These are phyloP conservation scores for Penicillium rolfsii DNA, from an alignment of 2,329 filamentous ascomycete species.

Conservation along the genomic window DNA sequence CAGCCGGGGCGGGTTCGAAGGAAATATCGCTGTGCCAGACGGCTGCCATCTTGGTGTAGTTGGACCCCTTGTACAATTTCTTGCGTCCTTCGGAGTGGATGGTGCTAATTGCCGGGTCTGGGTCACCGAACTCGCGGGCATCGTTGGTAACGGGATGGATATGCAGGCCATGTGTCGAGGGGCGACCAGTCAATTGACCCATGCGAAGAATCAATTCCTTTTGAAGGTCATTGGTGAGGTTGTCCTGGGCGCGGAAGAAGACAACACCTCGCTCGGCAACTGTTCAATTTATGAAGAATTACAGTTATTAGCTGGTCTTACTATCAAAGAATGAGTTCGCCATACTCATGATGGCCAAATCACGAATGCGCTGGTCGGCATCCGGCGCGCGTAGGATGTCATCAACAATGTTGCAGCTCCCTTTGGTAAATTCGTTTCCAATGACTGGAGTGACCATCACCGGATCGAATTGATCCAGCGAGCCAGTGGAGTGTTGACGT, in stretches of 20 bases:
- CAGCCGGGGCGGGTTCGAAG: constrained; percentile 48
- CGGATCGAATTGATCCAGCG: constrained; percentile 15
- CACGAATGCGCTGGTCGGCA: constrained; percentile 31
- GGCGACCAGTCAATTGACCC: constrained; percentile 50
- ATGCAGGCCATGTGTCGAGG: constrained; percentile 47
- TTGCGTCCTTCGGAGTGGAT: constrained; percentile 48
- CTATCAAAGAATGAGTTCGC: not conserved
- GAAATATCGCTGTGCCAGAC: constrained; percentile 53
- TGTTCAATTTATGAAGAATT: constrained; percentile 15
- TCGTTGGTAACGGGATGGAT: constrained; percentile 53
- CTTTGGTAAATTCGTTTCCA: constrained; percentile 20
- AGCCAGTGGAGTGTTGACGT: constrained; percentile 15
- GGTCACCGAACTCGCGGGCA: constrained; percentile 49
- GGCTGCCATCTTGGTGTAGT: constrained; percentile 36
- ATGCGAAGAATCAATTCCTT: constrained; percentile 55
- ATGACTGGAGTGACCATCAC: constrained; percentile 22
- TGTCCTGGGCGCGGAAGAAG: constrained; percentile 55
- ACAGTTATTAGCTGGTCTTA: not conserved
- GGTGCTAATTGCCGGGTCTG: constrained; percentile 51
- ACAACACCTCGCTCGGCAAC: constrained; percentile 56
- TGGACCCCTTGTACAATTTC: constrained; percentile 41
- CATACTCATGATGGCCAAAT: constrained; percentile 34
- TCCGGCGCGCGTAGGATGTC: constrained; percentile 28
- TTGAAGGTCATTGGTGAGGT: constrained; percentile 52
- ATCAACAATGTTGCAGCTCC: constrained; percentile 18